Percentiles rank a stretch among this genome's conserved stretches.
These are phyloP conservation scores for Ogataea kodamae DNA, from an alignment of 805 yeast species.

Conservation along the genomic window DNA sequence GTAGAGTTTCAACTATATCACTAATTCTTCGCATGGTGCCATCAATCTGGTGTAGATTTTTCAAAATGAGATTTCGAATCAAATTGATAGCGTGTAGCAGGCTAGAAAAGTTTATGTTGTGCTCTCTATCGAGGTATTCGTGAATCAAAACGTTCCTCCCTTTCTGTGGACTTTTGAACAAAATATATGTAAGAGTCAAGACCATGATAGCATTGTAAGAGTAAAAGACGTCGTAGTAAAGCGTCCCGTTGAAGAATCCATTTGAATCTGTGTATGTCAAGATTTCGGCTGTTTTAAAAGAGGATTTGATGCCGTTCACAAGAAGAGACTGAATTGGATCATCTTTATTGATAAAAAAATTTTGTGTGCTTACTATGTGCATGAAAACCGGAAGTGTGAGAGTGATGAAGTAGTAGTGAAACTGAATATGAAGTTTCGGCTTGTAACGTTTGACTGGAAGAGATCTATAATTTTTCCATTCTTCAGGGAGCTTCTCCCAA, in stretches of 20 bases:
- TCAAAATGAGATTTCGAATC: conserved; percentile 32
- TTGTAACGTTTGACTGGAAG: conserved; percentile 37
- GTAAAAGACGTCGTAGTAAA: conserved; percentile 42
- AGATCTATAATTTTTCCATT: conserved; percentile 33
- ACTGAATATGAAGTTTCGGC: conserved; percentile 39
- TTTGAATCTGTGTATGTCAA: conserved; percentile 34
- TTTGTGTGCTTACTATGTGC: conserved; percentile 37
- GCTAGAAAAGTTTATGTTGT: conserved; percentile 27
- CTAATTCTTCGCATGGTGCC: conserved; percentile 42
- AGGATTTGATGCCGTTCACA: conserved; percentile 39
- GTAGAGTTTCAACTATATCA: conserved; percentile 40
- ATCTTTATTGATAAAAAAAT: conserved; percentile 35
- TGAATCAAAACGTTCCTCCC: conserved; percentile 28
- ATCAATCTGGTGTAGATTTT: conserved; percentile 34
- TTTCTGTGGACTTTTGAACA: conserved; percentile 26
- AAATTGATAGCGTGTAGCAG: conserved; percentile 34
- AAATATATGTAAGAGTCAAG: conserved; percentile 39
- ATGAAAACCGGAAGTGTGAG: conserved; percentile 43
- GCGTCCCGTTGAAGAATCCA: conserved; percentile 42
- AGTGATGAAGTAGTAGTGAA: conserved; percentile 40
- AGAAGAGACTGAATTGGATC: conserved; percentile 41
- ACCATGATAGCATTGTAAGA: conserved; percentile 43
- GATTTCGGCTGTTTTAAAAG: conserved; percentile 38
- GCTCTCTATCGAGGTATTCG: conserved; percentile 25
- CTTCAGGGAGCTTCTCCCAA: conserved; percentile 33